phyloP scores from a whole-genome alignment of 257 asterid genomes.

The Echites panduratus region DNA sequence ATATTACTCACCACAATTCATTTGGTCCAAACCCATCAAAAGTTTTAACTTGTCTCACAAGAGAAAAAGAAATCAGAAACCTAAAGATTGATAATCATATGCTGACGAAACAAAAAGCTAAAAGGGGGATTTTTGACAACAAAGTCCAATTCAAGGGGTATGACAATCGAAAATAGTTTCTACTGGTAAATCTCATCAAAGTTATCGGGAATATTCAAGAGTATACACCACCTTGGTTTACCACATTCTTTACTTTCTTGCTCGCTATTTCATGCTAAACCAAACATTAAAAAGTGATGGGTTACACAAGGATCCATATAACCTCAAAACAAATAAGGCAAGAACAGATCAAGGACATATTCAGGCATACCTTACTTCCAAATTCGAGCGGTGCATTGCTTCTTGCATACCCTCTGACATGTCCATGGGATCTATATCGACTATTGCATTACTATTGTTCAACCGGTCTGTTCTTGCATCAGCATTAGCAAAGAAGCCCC shows the following conservation, averaged over 20 bases:
- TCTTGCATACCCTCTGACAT: constrained; percentile 98
- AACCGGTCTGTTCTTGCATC: constrained; percentile 44
- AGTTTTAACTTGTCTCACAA: not conserved
- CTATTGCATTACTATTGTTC: constrained; percentile 40
- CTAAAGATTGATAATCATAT: not conserved
- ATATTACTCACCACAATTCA: not conserved
- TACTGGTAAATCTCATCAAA: too few species aligned
- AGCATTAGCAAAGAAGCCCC: constrained; percentile 59
- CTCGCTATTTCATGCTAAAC: not conserved
- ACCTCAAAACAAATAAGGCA: not conserved
- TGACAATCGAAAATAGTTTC: not conserved
- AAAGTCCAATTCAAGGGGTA: not conserved
- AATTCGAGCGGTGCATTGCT: constrained; percentile 90
- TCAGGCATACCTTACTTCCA: constrained; percentile 93
- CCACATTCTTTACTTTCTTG: not conserved
- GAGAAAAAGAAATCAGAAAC: not conserved
- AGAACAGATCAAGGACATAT: constrained; percentile 34
- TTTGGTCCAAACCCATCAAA: not conserved
- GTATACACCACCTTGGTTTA: not conserved
- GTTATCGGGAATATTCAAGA: not conserved
- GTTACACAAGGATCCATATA: not conserved
- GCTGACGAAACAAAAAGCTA: not conserved
- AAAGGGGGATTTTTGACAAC: not conserved
- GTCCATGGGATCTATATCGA: constrained; percentile 86
- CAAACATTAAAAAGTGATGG: not conserved